Percentiles rank a stretch among this genome's conserved stretches.
These are phyloP conservation scores for Tolypocladium capitatum DNA, from an alignment of 2,329 filamentous ascomycete species.

Conservation along the genomic window DNA sequence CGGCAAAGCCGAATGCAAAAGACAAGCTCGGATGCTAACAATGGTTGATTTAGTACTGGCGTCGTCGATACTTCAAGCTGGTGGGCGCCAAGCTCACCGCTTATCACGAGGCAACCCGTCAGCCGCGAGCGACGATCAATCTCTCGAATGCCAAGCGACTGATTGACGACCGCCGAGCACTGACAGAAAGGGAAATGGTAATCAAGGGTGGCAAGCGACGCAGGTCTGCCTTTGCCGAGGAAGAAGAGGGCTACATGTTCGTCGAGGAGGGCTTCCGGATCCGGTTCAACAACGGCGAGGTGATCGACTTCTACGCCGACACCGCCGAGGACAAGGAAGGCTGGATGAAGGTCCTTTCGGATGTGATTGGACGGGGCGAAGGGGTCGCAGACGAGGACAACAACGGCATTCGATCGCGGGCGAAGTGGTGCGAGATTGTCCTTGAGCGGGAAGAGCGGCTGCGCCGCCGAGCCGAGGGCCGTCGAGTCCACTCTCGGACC, in stretches of 20 bases:
- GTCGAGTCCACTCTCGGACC: conserved; percentile 40
- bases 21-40: conserved; percentile 22
- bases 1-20: background rate
- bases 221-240: conserved; percentile 91
- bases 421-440: conserved; percentile 56
- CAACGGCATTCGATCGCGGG: conserved; percentile 27
- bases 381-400: conserved; percentile 32
- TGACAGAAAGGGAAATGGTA: conserved; percentile 72
- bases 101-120: conserved; percentile 88
- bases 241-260: conserved; percentile 99
- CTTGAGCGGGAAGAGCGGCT: conserved; percentile 49
- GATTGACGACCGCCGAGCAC: conserved; percentile 76
- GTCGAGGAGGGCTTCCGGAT: conserved; percentile 98
- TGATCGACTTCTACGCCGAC: conserved; percentile 98
- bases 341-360: conserved; percentile 82
- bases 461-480: conserved; percentile 39
- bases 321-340: conserved; percentile 75
- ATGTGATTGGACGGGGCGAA: conserved; percentile 48
- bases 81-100: conserved; percentile 83
- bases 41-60: conserved; percentile 62
- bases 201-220: conserved; percentile 68
- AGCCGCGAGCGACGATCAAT: conserved; percentile 94
- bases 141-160: conserved; percentile 82
- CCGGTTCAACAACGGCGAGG: conserved; percentile 93
- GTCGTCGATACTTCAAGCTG: conserved; percentile 92